A percentile compares a stretch with the other conserved stretches of the same genome.
Evolutionary conservation across 305 asterid species (phyloP).

Genomic region (Fraxinus nigra): DNA sequence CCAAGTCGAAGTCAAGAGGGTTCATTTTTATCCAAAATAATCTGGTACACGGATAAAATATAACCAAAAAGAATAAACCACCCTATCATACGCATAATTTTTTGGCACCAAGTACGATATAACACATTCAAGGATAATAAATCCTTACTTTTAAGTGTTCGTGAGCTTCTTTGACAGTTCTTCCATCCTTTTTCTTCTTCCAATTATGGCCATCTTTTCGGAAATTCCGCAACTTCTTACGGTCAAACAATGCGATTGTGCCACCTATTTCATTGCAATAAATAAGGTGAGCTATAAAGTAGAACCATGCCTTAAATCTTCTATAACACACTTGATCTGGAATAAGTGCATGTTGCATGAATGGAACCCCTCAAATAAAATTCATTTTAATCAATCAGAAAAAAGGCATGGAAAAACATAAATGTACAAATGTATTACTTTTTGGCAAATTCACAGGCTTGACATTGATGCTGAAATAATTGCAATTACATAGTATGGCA

Average conservation of each 20-base stretch:
- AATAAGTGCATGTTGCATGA: background rate
- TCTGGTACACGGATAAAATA: background rate
- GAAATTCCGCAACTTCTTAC: conserved; percentile 53
- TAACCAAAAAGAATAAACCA: background rate
- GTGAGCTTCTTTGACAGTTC: conserved; percentile 59
- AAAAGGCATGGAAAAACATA: conserved; percentile 20
- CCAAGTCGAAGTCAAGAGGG: background rate
- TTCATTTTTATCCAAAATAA: background rate
- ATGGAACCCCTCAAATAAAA: background rate
- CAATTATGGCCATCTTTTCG: conserved; percentile 55
- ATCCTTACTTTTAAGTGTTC: conserved; percentile 50
- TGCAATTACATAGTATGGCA: conserved; percentile 81
- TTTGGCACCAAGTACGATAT: background rate
- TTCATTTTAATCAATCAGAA: conserved; percentile 23
- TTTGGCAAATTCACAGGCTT: conserved; percentile 84
- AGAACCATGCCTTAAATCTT: background rate
- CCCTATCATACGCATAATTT: background rate
- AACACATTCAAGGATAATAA: conserved; percentile 1
- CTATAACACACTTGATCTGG: background rate
- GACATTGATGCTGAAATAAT: conserved; percentile 67
- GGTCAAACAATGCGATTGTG: conserved; percentile 44
- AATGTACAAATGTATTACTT: conserved; percentile 49
- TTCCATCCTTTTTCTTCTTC: conserved; percentile 56
- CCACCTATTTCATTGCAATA: conserved; percentile 35
- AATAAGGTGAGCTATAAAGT: background rate